Base-by-base conservation (phyloP, 2,329 filamentous ascomycete genomes). In the Xylariaceae sp. region DNA sequence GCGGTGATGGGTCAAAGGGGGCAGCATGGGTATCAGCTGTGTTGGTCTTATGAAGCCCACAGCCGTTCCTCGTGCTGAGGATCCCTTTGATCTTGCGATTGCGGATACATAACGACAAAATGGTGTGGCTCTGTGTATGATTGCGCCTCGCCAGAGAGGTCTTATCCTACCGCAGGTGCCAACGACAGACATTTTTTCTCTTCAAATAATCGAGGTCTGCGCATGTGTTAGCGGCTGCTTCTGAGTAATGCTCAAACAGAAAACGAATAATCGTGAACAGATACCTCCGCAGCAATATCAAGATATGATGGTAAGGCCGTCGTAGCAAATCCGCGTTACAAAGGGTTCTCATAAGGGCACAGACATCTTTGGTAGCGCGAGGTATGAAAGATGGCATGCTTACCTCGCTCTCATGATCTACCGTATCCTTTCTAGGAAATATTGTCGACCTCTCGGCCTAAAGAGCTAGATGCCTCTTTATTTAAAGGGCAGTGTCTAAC, bases 11-110 rank as follows among this genome's bases (percentile, higher is more conserved):
- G 37, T 53, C 37, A 49, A 42, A 27, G 50, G 47, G 31, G 40
- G n/a, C n/a, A 31, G 39, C 34, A 40, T 11, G 3, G 43, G 41
- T 44, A 54, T 59, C 46, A 62, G 54, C 34, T 61, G 55, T 26
- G 50, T 62, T 50, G 59, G 48, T 45, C 59, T 63, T 48, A 56
- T 46, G 42, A 62, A 58, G 27, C 57, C 45, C 6, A 65, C 54
- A 8, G 61, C 55, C 42, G 61, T 61, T 49, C 47, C 7, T 31
- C 9, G 42, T 44, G 51, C 48, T 32, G 26, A 7, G 27, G 50
- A 53, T 4, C 32, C 26, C 30, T 43, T 53, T 51, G n/a, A 9
- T 35, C 55, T 56, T 2, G 60, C 53, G 4, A 53, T 49, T 30
- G 39, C 53, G 55, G 53, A 59, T 34, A 59, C 29, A 34, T 45